Base-by-base conservation (phyloP, 306 rosid genomes). In the Rosa rugosa region DNA sequence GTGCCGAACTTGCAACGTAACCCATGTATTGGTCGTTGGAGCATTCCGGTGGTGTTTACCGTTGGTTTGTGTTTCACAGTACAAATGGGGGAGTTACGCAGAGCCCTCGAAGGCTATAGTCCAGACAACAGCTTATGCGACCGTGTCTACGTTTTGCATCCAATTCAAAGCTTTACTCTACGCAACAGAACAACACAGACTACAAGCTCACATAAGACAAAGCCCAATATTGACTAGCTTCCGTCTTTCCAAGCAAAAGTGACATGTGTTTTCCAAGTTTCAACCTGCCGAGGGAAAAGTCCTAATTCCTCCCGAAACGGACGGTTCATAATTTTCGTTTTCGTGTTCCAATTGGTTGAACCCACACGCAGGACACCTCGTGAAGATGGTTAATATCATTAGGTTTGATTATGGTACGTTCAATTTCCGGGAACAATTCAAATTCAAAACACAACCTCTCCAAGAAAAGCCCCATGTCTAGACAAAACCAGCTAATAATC, bases 401-500 rank as follows among this genome's bases (percentile, higher is more conserved):
- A 56, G 42, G 6, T 3, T 16, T 9, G 6, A 13, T 11, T 23
- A 74, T 20, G 72, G 36, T 73, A 25, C 45, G 69, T 70, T 42
- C 74, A 53, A 4, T 5, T 42, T 10, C 53, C 22, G 50, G 31
- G 9, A 22, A 41, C 4, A 41, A 4, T 46, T 70, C 72, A 64
- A 75, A 69, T 50, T 72, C 78, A 54, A 78, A 67, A 56, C 81
- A n/a, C 78, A 7, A 63, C 66, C 27, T 44, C 54, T 57, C 67
- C 70, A 75, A 75, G 83, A 36, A 75, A 45, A 62, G 60, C 45
- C 0, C 31, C 72, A 56, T 23, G 65, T 44, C 72, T 71, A 38
- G 82, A 84, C 84, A 81, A 78, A 45, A 56, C 62, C 67, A 59
- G 50, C 72, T 80, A 74, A 66, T 66, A 78, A 78, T 56, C 87